phyloP scores from a whole-genome alignment of 2,329 filamentous ascomycete genomes.

The Alternaria gaisen region DNA sequence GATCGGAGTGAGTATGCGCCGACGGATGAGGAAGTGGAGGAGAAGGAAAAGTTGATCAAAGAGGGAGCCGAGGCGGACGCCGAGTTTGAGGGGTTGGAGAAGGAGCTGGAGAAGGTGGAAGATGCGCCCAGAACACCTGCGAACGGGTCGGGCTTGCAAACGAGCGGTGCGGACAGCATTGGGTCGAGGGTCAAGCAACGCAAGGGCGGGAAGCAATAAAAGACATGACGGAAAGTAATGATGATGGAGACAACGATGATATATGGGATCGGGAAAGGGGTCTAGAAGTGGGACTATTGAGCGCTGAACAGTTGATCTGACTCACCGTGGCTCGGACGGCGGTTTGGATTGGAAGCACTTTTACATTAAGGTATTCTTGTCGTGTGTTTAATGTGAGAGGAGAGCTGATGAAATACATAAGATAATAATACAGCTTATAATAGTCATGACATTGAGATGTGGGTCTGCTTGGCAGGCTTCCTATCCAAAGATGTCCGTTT shows the following conservation, averaged over 20 bases:
- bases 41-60: constrained; percentile 26
- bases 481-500: too few species aligned
- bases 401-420: not conserved
- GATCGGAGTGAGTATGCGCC: constrained; percentile 74
- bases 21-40: constrained; percentile 57
- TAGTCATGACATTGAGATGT: not conserved
- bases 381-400: not conserved
- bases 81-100: constrained; percentile 46
- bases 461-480: not conserved
- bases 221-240: not conserved
- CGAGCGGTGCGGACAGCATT: constrained; percentile 23
- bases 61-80: constrained; percentile 33
- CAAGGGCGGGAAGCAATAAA: constrained; percentile 21
- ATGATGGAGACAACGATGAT: not conserved
- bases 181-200: constrained; percentile 30
- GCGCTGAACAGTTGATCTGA: not conserved
- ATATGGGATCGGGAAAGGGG: not conserved
- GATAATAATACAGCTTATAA: not conserved
- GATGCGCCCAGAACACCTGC: constrained; percentile 34
- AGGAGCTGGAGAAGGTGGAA: constrained; percentile 20
- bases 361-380: not conserved
- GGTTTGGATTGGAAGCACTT: not conserved
- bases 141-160: constrained; percentile 7
- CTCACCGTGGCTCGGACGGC: not conserved
- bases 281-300: not conserved